These are phyloP conservation scores for Claviceps humidiphila DNA, from an alignment of 2,329 filamentous ascomycete species.

Conservation along the genomic window DNA sequence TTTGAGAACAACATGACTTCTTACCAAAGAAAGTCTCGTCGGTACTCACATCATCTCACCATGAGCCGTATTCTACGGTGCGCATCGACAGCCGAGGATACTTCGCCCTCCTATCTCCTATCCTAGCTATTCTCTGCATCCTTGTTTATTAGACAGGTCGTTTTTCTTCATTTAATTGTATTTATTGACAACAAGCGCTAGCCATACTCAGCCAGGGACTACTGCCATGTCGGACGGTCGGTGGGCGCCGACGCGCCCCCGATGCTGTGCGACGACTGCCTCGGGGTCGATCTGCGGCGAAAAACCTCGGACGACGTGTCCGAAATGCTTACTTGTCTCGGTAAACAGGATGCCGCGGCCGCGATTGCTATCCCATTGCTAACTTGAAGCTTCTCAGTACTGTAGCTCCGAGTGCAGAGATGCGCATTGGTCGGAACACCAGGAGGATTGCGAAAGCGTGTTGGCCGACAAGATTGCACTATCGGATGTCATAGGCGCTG, in stretches of 20 bases:
- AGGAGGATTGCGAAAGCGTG: neutral
- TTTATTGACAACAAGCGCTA: neutral
- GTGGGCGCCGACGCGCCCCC: neutral
- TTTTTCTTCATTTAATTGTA: no score
- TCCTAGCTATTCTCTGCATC: no score
- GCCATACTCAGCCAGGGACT: neutral
- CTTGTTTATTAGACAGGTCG: no score
- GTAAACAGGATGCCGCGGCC: neutral
- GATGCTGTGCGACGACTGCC: neutral
- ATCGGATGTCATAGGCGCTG: neutral
- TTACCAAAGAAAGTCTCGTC: no score
- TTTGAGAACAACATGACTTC: no score
- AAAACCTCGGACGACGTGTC: neutral
- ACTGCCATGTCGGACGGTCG: neutral
- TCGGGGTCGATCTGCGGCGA: neutral
- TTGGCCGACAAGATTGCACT: neutral
- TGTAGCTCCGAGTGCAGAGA: neutral
- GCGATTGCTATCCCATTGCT: neutral
- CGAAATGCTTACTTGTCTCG: neutral
- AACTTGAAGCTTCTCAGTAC: neutral
- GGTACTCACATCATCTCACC: no score
- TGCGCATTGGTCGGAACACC: neutral
- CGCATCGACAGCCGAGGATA: neutral
- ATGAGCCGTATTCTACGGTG: no score
- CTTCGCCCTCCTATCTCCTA: neutral